Base-by-base conservation (phyloP, 2,329 filamentous ascomycete genomes). In the Aspergillus bombycis region DNA sequence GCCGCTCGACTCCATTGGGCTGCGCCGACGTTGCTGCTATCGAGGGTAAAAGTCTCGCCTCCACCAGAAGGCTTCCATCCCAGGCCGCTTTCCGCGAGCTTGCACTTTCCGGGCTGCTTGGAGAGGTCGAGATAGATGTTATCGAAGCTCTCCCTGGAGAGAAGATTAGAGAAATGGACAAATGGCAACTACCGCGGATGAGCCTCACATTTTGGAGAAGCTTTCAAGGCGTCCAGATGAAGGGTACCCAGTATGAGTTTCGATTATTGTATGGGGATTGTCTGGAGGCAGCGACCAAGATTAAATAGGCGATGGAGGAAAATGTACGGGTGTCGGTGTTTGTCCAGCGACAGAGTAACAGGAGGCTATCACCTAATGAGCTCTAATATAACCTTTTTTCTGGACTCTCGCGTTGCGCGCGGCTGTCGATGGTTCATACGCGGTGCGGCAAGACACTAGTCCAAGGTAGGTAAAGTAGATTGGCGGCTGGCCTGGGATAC, bases 41-140 rank as follows among this genome's bases (percentile, higher is more conserved):
- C 93, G 71, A 98, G 88, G 23, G 94, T 98, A 80, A 97, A 97
- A 65, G 94, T 94, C 68, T 97, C 93, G 77, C 93, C 92, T 75
- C 92, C 93, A 59, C 88, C 88, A 5, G 88, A 86, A 32, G 94
- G 93, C 80, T 96, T 97, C 96, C 96, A 99, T 61, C 94, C 95
- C 72, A 98, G 87, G 65, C 95, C 95, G 59, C 89, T 94, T 78
- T 98, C 94, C 67, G 94, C 94, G 74, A 99, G 94, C 76, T 95
- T 89, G 82, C 94, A 97, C 82, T 94, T 95, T 70, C 95, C 95
- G 63, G 89, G 87, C 80, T 95, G 91, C 79, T 93, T 95, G 72
- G 94, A 97, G 65, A 99, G 87, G 78, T 99, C 94, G 72, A 99
- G 88, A 81, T 95, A 94, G 82, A 98, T 97, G 81, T 93, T 93